Percentiles rank a stretch among this genome's conserved stretches.
Evolutionary conservation across 768 basidiomycete genomes (phyloP).

Genomic region (Zangia roseola): DNA sequence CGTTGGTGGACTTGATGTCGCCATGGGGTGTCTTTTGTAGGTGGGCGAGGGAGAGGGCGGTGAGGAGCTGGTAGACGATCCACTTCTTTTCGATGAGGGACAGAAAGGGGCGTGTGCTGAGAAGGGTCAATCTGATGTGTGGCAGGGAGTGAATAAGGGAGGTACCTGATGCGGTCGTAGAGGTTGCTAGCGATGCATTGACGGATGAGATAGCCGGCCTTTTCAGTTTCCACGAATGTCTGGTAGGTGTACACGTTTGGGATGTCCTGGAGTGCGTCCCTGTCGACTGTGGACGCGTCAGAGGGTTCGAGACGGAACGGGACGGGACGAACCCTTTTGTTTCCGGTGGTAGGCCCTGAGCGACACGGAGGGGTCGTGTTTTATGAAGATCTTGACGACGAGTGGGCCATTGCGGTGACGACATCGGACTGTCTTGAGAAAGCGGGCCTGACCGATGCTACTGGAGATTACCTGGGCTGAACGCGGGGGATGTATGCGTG

Average conservation of each 20-base stretch:
- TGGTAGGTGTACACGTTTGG: conserved; percentile 90
- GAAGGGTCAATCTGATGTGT: not conserved
- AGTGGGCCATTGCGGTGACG: conserved; percentile 80
- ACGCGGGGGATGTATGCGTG: not conserved
- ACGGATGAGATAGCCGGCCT: conserved; percentile 90
- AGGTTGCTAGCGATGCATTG: conserved; percentile 95
- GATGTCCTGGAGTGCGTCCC: conserved; percentile 80
- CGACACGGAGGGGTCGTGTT: conserved; percentile 84
- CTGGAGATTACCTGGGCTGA: not conserved
- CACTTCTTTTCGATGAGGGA: conserved; percentile 93
- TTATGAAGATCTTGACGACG: conserved; percentile 93
- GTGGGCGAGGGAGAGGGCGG: conserved; percentile 78
- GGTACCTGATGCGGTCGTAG: conserved; percentile 95
- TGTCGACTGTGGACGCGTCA: conserved; percentile 57
- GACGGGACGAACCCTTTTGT: conserved; percentile 60
- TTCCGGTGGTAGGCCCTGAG: conserved; percentile 71
- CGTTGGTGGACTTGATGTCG: conserved; percentile 96
- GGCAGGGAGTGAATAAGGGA: not conserved
- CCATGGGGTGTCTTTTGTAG: conserved; percentile 92
- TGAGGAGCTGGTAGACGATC: conserved; percentile 93
- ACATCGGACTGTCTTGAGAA: conserved; percentile 83
- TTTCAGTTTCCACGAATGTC: conserved; percentile 89
- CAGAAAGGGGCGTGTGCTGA: conserved; percentile 93
- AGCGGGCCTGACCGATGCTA: conserved; percentile 32
- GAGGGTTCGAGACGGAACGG: rapidly evolving